Evolutionary conservation across 495 filamentous ascomycete genomes (phyloP).

Genomic region (Niebla homalea): DNA sequence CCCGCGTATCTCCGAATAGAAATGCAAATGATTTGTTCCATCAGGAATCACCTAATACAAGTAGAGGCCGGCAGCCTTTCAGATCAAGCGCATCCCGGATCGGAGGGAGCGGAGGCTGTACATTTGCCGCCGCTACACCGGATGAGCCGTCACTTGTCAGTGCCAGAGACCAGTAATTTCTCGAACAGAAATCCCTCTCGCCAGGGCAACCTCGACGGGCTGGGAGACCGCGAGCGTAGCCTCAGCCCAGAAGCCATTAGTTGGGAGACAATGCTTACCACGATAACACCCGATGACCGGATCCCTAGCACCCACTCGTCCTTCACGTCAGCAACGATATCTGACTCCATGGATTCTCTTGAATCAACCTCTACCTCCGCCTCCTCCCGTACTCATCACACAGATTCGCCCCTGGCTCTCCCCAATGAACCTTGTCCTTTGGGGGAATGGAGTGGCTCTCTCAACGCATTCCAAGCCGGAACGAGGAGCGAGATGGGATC

Average conservation of each 20-base stretch:
- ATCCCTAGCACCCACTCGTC: constrained; percentile 70
- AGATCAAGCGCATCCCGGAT: no score
- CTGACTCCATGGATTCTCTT: constrained; percentile 8
- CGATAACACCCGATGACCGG: constrained; percentile 66
- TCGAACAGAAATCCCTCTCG: constrained; percentile 7
- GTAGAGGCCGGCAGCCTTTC: no score
- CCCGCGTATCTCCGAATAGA: constrained; percentile 7
- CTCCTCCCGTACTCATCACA: constrained; percentile 13
- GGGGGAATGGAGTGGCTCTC: constrained; percentile 5
- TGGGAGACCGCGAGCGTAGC: constrained; percentile 74
- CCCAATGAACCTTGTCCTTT: constrained; percentile 9
- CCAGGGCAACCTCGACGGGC: constrained; percentile 44
- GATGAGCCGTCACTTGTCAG: neutral
- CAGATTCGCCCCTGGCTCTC: constrained; percentile 7
- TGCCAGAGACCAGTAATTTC: no score
- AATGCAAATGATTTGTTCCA: constrained; percentile 3
- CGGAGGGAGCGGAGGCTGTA: neutral
- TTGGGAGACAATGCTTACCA: constrained; percentile 72
- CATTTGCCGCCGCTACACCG: constrained; percentile 12
- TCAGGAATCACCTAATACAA: neutral
- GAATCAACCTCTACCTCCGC: constrained; percentile 28
- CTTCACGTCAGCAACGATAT: constrained; percentile 54
- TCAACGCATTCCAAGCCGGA: neutral
- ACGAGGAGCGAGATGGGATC: neutral
- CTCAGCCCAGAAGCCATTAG: constrained; percentile 58